Percentiles rank a stretch among this genome's conserved stretches.
phyloP scores from a whole-genome alignment of 495 filamentous ascomycete species.

The Mycothermus thermophilus region DNA sequence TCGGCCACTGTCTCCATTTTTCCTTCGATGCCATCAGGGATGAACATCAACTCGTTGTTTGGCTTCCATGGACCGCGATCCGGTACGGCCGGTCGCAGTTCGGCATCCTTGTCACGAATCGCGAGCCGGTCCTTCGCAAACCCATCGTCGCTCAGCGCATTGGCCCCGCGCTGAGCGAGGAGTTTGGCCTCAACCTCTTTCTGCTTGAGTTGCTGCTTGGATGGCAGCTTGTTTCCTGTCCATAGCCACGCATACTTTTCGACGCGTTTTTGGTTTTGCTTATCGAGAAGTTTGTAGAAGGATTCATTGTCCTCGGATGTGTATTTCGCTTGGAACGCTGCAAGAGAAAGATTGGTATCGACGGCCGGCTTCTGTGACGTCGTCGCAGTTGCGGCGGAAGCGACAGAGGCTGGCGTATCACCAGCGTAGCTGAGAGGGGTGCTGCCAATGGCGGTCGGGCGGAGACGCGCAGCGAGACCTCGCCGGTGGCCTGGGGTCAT shows the following conservation, averaged over 20 bases:
- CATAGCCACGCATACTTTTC: conserved; percentile 82
- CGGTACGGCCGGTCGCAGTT: conserved; percentile 57
- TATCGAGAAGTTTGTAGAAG: conserved; percentile 85
- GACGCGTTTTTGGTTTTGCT: conserved; percentile 68
- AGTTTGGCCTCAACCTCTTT: conserved; percentile 52
- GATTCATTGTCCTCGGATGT: conserved; percentile 95
- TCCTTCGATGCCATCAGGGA: conserved; percentile 60
- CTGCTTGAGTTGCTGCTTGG: conserved; percentile 73
- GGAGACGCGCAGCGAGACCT: conserved; percentile 10
- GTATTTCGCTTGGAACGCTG: conserved; percentile 79
- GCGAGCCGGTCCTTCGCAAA: conserved; percentile 39
- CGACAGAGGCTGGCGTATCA: conserved; percentile 51
- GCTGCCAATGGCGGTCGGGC: conserved; percentile 15
- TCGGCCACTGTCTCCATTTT: conserved; percentile 50
- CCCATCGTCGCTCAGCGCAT: conserved; percentile 31
- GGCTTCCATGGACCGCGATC: conserved; percentile 75
- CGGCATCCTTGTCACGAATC: conserved; percentile 44
- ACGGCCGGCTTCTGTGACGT: conserved; percentile 35
- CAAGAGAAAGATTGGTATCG: conserved; percentile 69
- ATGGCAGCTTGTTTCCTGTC: conserved; percentile 75
- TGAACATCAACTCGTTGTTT: conserved; percentile 81
- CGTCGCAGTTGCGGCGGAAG: conserved; percentile 10
- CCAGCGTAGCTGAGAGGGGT: conserved; percentile 42
- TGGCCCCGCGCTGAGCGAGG: conserved; percentile 29
- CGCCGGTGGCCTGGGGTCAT: conserved; percentile 63